Evolutionary conservation across 768 basidiomycete genomes (phyloP).

Genomic region (Terana coerulea): DNA sequence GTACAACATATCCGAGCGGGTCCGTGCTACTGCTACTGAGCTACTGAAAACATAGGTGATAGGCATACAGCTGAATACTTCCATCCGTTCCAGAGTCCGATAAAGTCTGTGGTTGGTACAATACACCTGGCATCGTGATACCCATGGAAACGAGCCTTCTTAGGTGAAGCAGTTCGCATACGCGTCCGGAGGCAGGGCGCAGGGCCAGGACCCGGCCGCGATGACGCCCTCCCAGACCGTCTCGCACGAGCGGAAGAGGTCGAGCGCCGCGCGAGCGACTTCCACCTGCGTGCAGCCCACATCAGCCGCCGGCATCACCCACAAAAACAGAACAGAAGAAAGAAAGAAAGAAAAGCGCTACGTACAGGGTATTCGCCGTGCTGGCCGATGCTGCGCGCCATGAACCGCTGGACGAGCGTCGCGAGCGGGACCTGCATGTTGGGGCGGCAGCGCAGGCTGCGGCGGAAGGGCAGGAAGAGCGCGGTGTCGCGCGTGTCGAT

Average conservation of each 20-base stretch:
- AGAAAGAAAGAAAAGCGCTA: neutral
- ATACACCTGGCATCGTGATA: too few species aligned
- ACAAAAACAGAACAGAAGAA: neutral
- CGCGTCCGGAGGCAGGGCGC: conserved; percentile 30
- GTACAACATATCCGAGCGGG: too few species aligned
- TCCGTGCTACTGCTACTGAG: too few species aligned
- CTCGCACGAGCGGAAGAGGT: conserved; percentile 50
- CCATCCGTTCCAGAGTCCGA: too few species aligned
- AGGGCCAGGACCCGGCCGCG: conserved; percentile 46
- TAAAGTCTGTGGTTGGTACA: too few species aligned
- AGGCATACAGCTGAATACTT: too few species aligned
- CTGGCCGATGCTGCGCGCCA: conserved; percentile 41
- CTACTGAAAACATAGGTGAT: too few species aligned
- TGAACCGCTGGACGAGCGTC: conserved; percentile 41
- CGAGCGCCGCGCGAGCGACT: conserved; percentile 44
- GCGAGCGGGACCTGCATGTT: conserved; percentile 32
- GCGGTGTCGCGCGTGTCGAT: conserved; percentile 53
- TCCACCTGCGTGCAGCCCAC: conserved; percentile 34
- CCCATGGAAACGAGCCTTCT: too few species aligned
- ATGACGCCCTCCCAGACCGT: conserved; percentile 45
- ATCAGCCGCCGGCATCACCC: neutral
- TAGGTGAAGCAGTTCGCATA: conserved; percentile 23
- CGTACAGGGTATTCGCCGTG: conserved; percentile 39
- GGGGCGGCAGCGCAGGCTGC: conserved; percentile 34
- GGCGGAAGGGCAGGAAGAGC: conserved; percentile 47